Conservation (phyloP, 345 rosid species). For the Nasturtium officinale region DNA sequence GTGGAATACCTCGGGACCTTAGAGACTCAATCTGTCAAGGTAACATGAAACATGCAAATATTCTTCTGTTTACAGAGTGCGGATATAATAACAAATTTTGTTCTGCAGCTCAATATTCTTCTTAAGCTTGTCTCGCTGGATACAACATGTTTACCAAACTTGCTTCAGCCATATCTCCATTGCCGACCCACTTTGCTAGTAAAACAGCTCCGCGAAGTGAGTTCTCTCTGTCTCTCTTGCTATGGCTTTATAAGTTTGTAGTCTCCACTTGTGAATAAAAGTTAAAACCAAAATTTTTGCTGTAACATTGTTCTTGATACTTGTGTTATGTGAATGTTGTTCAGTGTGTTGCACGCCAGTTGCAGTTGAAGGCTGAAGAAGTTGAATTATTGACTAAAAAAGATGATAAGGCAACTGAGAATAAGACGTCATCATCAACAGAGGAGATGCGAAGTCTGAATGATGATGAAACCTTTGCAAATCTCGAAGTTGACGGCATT, state of each 20-base stretch:
- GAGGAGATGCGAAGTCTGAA: constrained; percentile 52
- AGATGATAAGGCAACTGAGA: constrained; percentile 18
- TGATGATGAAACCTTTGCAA: constrained; percentile 51
- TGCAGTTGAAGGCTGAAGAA: constrained; percentile 62
- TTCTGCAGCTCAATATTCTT: constrained; percentile 65
- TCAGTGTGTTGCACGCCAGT: constrained; percentile 70
- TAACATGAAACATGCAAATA: constrained; percentile 43
- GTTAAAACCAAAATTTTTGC: background rate
- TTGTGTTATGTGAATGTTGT: constrained; percentile 21
- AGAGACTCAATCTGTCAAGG: constrained; percentile 68
- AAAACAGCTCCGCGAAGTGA: constrained; percentile 74
- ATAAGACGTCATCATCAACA: constrained; percentile 32
- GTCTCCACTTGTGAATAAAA: constrained; percentile 20
- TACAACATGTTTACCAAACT: constrained; percentile 52
- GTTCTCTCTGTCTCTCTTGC: constrained; percentile 39
- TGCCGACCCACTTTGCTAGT: constrained; percentile 68
- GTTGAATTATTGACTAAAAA: constrained; percentile 58
- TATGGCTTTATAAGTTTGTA: constrained; percentile 36
- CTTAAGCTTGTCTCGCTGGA: constrained; percentile 73
- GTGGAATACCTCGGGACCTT: constrained; percentile 69
- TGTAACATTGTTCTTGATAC: constrained; percentile 9
- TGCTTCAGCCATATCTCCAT: constrained; percentile 75
- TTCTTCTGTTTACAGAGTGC: background rate
- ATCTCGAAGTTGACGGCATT: constrained; percentile 10
- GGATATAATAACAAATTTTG: constrained; percentile 8